Evolutionary conservation across 805 yeast species (phyloP), one percentile per base, ranked within the genome.

Genomic region (Monosporozyma siamensis): DNA sequence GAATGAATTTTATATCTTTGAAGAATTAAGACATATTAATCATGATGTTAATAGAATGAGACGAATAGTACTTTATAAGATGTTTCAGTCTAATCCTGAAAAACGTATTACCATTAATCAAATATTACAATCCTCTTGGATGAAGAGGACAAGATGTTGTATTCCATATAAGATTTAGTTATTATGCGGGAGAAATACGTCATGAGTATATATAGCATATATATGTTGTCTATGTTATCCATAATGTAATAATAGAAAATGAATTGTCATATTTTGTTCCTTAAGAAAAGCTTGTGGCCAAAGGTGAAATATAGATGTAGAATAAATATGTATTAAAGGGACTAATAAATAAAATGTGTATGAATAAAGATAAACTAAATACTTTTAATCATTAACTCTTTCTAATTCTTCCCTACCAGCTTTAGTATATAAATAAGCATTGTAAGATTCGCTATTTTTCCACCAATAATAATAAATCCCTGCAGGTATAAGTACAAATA

Each of bases 341-440:
- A 32, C 17, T 18, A 32, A 32, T 32, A 32, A 32, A 18, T 18
- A 32, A 12, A 17, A 36, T 36, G 24, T 26, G n/a, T 18, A 24
- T 24, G 12, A 30, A 35, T 24, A 26, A 35, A 35, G 25, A 25
- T 23, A 11, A 23, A 23, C 6, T 23, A 23, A 23, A 23, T 23
- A 23, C 9, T 23, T 9, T 15, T 20, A 15, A 18, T 25, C 14
- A 54, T 67, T 69, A 44, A 68, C 70, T 66, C 77, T 79, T 66
- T 76, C 90, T 63, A 90, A 77, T 64, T 90, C 95, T 74, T 82
- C 90, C 73, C 89, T 86, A 67, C 98, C 98, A 52, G 85, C 97
- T 76, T 90, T 90, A 68, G 97, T 88, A 77, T 90, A 90, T 66
- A 90, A 76, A 78, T 72, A 89, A 65, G 80, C 90, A 70, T 90